These are phyloP conservation scores for Urtica urens DNA, from an alignment of 306 rosid genomes.

Conservation along the genomic window DNA sequence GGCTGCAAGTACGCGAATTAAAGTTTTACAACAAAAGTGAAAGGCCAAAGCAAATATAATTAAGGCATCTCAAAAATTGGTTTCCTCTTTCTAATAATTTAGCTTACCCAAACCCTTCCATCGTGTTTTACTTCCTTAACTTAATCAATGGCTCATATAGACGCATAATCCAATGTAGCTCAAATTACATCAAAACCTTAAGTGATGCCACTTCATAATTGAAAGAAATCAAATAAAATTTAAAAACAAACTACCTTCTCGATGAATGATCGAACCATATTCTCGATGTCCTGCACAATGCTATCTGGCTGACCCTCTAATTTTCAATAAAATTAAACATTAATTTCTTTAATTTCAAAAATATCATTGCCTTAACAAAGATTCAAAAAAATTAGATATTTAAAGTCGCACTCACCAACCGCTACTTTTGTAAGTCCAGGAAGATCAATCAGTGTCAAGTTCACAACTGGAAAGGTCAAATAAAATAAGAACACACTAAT, in stretches of 20 bases:
- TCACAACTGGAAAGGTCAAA: constrained; percentile 26
- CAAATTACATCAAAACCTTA: background rate
- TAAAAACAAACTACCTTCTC: constrained; percentile 25
- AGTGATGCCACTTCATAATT: background rate
- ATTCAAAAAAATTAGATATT: background rate
- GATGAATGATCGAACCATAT: constrained; percentile 33
- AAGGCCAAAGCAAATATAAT: background rate
- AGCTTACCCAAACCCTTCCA: background rate
- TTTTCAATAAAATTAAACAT: constrained; percentile 1
- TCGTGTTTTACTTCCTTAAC: background rate
- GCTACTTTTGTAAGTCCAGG: constrained; percentile 45
- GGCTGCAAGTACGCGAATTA: constrained; percentile 22
- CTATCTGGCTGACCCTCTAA: constrained; percentile 36
- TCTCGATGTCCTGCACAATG: constrained; percentile 33
- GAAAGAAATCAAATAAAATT: background rate
- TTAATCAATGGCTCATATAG: background rate
- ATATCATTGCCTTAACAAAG: too few species aligned
- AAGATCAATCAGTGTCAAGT: constrained; percentile 35
- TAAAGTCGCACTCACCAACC: constrained; percentile 29
- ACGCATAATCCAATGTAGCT: background rate
- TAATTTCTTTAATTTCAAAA: too few species aligned
- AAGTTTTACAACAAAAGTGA: background rate
- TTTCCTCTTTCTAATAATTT: too few species aligned
- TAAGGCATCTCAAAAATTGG: background rate
- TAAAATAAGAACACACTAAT: background rate